Evolutionary conservation across 1,284 basidiomycete species (phyloP).

Genomic region (Sporisorium scitamineum): DNA sequence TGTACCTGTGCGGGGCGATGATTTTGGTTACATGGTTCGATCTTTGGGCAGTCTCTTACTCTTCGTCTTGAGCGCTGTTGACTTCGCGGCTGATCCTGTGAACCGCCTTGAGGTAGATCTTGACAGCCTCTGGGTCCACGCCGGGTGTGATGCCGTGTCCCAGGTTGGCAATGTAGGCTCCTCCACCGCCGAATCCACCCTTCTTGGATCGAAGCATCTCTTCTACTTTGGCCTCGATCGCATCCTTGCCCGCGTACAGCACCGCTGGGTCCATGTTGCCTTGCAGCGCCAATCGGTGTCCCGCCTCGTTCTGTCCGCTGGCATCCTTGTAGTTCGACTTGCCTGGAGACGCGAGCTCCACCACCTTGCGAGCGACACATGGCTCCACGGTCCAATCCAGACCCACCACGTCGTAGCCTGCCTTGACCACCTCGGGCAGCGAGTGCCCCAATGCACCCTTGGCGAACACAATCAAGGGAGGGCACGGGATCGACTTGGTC

Average conservation of each 20-base stretch:
- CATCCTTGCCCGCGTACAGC: conserved; percentile 82
- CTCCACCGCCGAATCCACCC: conserved; percentile 76
- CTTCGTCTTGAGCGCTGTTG: conserved; percentile 48
- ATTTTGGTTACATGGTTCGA: neutral
- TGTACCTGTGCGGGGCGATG: neutral
- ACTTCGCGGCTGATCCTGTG: conserved; percentile 63
- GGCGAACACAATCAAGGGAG: conserved; percentile 67
- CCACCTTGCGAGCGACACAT: conserved; percentile 59
- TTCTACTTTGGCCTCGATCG: conserved; percentile 88
- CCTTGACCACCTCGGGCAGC: conserved; percentile 62
- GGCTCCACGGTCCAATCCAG: conserved; percentile 68
- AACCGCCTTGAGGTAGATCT: conserved; percentile 63
- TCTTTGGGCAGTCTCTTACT: conserved; percentile 4
- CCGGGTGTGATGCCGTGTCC: conserved; percentile 86
- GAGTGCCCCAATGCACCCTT: conserved; percentile 67
- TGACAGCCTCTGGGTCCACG: conserved; percentile 67
- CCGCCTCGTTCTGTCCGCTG: conserved; percentile 58
- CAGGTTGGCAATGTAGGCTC: conserved; percentile 84
- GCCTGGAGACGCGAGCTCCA: conserved; percentile 56
- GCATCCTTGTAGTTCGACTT: conserved; percentile 48
- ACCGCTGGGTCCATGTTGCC: conserved; percentile 93
- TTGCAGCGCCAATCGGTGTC: conserved; percentile 79
- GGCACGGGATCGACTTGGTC: conserved; percentile 52
- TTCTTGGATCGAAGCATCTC: conserved; percentile 75
- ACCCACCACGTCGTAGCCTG: conserved; percentile 68